Evolutionary conservation across 2,329 filamentous ascomycete genomes (phyloP).

Genomic region (Thelonectria olida): DNA sequence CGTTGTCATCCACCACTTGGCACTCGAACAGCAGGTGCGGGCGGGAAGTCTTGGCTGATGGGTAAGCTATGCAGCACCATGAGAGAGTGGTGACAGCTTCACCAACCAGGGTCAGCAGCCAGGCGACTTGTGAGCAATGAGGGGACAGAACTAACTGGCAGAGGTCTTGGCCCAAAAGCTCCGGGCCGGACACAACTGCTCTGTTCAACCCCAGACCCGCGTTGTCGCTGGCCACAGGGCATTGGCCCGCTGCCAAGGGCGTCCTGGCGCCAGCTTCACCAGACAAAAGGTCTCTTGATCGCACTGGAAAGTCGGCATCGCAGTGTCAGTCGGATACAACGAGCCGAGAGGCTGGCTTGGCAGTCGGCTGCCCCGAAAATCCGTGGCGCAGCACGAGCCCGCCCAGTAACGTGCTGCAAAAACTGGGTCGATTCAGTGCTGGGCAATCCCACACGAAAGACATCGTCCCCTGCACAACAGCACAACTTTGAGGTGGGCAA

Average conservation of each 20-base stretch:
- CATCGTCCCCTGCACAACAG: conserved; percentile 30
- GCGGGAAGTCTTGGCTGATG: neutral
- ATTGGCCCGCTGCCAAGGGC: conserved; percentile 30
- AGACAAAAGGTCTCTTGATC: conserved; percentile 22
- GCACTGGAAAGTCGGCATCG: conserved; percentile 33
- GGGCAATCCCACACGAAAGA: conserved; percentile 37
- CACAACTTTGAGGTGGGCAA: conserved; percentile 22
- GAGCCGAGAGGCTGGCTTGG: conserved; percentile 44
- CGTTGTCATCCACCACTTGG: neutral
- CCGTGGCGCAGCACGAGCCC: conserved; percentile 40
- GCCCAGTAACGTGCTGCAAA: conserved; percentile 39
- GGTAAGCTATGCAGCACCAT: too few species aligned
- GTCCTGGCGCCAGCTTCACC: conserved; percentile 25
- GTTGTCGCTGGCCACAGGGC: conserved; percentile 25
- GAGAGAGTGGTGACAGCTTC: conserved; percentile 15
- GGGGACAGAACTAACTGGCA: neutral
- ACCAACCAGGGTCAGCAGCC: neutral
- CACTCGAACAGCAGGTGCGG: conserved; percentile 1
- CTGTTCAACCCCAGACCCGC: conserved; percentile 14
- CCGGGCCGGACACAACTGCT: conserved; percentile 6
- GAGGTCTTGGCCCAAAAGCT: conserved; percentile 14
- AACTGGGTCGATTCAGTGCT: conserved; percentile 38
- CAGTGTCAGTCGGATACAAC: conserved; percentile 40
- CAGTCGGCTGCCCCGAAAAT: conserved; percentile 41
- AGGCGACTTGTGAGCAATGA: neutral